Evolutionary conservation across 2,329 filamentous ascomycete genomes (phyloP).

Genomic region (Pseudogymnoascus sp.): DNA sequence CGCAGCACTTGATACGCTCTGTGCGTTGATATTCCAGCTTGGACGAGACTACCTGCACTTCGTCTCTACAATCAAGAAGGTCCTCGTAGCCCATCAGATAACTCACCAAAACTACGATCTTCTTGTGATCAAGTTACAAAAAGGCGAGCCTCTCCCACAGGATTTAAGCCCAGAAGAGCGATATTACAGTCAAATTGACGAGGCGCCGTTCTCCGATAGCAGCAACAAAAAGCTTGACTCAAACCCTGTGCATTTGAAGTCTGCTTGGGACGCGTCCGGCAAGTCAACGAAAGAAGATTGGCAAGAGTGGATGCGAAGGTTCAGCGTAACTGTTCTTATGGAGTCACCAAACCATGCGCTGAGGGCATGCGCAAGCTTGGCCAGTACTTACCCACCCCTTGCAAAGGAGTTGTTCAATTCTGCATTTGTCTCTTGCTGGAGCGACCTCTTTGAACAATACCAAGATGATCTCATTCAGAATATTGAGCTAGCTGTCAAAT

Average conservation of each 20-base stretch:
- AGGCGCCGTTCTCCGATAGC: constrained; percentile 74
- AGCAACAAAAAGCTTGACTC: constrained; percentile 91
- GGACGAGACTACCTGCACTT: constrained; percentile 95
- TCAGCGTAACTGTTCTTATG: constrained; percentile 88
- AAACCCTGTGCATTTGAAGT: constrained; percentile 94
- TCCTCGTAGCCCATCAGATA: constrained; percentile 69
- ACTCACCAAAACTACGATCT: constrained; percentile 88
- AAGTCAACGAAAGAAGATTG: constrained; percentile 98
- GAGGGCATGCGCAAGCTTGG: constrained; percentile 83
- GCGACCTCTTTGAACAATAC: constrained; percentile 91
- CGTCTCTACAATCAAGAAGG: constrained; percentile 86
- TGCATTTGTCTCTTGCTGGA: constrained; percentile 98
- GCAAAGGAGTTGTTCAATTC: constrained; percentile 96
- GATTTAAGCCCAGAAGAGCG: constrained; percentile 82
- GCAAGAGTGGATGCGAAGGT: constrained; percentile 96
- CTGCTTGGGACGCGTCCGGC: constrained; percentile 92
- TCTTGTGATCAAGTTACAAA: constrained; percentile 84
- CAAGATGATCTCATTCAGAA: constrained; percentile 94
- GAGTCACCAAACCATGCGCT: constrained; percentile 95
- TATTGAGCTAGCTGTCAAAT: constrained; percentile 91
- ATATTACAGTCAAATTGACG: constrained; percentile 71
- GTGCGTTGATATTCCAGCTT: constrained; percentile 89
- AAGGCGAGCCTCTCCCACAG: constrained; percentile 89
- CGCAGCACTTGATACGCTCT: constrained; percentile 86
- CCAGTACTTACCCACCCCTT: constrained; percentile 83